A percentile compares a stretch with the other conserved stretches of the same genome.
These are phyloP conservation scores for Ceratocystiopsis minuta DNA, from an alignment of 2,329 filamentous ascomycete genomes.

Conservation along the genomic window DNA sequence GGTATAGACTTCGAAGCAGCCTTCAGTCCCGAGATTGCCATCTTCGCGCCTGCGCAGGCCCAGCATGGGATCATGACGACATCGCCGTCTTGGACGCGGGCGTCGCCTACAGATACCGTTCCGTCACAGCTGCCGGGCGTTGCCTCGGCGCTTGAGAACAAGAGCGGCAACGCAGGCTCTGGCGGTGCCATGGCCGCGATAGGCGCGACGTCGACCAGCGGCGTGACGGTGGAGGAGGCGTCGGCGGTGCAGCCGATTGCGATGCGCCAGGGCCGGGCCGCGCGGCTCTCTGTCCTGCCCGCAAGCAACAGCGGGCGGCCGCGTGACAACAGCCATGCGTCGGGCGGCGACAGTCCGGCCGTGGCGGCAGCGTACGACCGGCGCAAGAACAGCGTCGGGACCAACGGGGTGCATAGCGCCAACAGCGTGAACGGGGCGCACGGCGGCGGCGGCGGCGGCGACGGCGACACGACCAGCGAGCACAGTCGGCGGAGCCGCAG, in stretches of 20 bases:
- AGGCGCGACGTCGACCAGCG: conserved; percentile 3
- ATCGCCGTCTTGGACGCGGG: conserved; percentile 30
- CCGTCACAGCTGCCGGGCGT: conserved; percentile 14
- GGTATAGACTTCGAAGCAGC: conserved; percentile 40
- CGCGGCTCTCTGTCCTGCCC: conserved; percentile 38
- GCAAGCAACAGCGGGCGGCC: conserved; percentile 15
- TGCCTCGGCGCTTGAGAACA: conserved; percentile 17
- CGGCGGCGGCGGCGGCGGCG: conserved; percentile 10
- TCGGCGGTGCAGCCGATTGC: conserved; percentile 32
- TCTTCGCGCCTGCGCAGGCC: conserved; percentile 32
- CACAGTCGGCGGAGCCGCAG: conserved; percentile 9
- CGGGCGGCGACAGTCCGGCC: not conserved
- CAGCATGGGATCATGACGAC: conserved; percentile 22
- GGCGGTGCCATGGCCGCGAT: not conserved
- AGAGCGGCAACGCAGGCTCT: conserved; percentile 8
- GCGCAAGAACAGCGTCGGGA: conserved; percentile 7
- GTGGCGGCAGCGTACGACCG: conserved; percentile 1
- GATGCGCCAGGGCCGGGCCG: conserved; percentile 29
- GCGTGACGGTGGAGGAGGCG: conserved; percentile 23
- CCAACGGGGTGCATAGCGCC: not conserved
- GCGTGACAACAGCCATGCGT: conserved; percentile 5
- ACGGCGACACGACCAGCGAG: conserved; percentile 14
- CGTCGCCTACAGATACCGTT: conserved; percentile 22
- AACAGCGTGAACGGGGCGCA: not conserved
- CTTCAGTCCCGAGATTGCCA: conserved; percentile 47